Evolutionary conservation across 306 rosid genomes (phyloP), one percentile per base, ranked within the genome.

Genomic region (Cicer judaicum): DNA sequence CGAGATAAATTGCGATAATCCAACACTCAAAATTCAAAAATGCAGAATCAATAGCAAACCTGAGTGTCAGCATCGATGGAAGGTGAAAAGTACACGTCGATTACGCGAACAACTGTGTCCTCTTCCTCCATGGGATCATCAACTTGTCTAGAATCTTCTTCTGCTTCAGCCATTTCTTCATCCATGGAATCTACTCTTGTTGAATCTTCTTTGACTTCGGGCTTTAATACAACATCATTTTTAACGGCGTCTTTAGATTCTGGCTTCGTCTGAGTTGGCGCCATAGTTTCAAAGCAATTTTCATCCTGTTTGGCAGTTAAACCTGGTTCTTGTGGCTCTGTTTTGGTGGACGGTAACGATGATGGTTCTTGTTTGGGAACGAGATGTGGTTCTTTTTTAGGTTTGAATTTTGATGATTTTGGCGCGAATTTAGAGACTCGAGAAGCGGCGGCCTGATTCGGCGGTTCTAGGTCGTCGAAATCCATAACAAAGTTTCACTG

Each of bases 71-170:
- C 64, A n/a, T 86, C 91, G 7, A 75, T 13, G 18, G 88, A 78
- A 69, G 96, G 91, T 11, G 85, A 73, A 46, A 87, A 85, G 81
- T 86, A 87, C 34, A 94, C 97, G 18, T 94, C 96, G 10, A 94
- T 88, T 85, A 90, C 97, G 7, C 98, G 94, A 38, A 94, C 89
- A 21, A 91, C 90, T 9, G 68, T 8, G 43, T 91, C 98, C 74
- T 89, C 98, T 76, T 85, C 93, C 1, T 2, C 80, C 1, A 3
- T 65, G 62, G 90, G 92, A 68, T 80, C 89, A 10, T 84, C 92
- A 83, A 88, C 43, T 6, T 60, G 10, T 34, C 9, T 85, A 1
- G 85, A 83, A 79, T 84, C 96, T 4, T 75, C 84, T 47, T 29
- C 47, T 81, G 16, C 71, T 79, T 40, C 61, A 3, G 43, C 74